These are phyloP conservation scores for Lumnitzera racemosa DNA, from an alignment of 345 rosid species.

Conservation along the genomic window DNA sequence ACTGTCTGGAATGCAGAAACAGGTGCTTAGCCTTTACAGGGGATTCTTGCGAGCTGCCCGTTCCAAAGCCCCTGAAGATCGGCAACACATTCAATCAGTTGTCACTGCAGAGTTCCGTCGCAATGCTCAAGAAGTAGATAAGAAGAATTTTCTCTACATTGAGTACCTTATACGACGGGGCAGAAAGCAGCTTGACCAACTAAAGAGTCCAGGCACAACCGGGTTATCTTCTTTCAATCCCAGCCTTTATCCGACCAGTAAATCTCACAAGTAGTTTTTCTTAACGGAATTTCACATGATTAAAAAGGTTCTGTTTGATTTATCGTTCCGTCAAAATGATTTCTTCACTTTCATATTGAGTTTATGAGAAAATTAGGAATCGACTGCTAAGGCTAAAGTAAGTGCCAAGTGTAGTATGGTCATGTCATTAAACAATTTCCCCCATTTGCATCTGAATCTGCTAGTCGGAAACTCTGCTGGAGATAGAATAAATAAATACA, in stretches of 20 bases:
- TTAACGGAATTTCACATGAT: too few species aligned
- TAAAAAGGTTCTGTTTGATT: too few species aligned
- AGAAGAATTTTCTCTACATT: slow-evolving; percentile 65
- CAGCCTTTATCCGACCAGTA: slow-evolving; percentile 13
- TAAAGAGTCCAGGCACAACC: slow-evolving; percentile 49
- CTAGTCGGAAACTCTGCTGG: too few species aligned
- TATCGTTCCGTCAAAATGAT: too few species aligned
- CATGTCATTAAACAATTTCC: too few species aligned
- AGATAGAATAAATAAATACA: too few species aligned
- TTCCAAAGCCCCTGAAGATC: slow-evolving; percentile 48
- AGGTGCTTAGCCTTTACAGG: slow-evolving; percentile 72
- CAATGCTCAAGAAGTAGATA: slow-evolving; percentile 58
- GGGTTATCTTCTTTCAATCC: slow-evolving; percentile 40
- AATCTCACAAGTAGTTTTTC: neutral
- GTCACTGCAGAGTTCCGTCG: slow-evolving; percentile 61
- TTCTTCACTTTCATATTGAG: too few species aligned
- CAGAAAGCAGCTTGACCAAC: slow-evolving; percentile 72
- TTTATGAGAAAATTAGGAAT: too few species aligned
- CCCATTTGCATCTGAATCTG: too few species aligned
- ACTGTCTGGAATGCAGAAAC: slow-evolving; percentile 87
- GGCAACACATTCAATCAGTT: slow-evolving; percentile 44
- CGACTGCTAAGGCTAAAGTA: too few species aligned
- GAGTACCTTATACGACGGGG: slow-evolving; percentile 82
- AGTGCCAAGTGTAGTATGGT: too few species aligned
- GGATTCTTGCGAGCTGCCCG: slow-evolving; percentile 82